A percentile compares a stretch with the other conserved stretches of the same genome.
These are phyloP conservation scores for Reutealis trisperma DNA, from an alignment of 345 rosid genomes.

Conservation along the genomic window DNA sequence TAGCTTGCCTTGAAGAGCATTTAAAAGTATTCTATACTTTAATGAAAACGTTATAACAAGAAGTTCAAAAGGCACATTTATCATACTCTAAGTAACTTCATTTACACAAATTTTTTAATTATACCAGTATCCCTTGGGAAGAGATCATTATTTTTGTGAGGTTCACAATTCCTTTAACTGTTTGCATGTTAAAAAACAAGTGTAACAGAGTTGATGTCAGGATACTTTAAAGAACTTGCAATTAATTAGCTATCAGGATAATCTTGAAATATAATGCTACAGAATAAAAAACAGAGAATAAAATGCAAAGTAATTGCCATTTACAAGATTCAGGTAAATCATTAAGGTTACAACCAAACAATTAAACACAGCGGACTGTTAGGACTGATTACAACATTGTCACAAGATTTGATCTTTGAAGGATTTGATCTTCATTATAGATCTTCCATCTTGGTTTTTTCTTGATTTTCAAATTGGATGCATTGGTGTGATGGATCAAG, in stretches of 20 bases:
- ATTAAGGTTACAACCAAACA: not conserved
- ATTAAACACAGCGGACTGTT: not conserved
- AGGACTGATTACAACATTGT: too few species aligned
- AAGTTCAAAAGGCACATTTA: not conserved
- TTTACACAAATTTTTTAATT: not conserved
- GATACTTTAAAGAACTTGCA: not conserved
- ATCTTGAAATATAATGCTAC: not conserved
- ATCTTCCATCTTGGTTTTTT: not conserved
- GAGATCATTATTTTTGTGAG: not conserved
- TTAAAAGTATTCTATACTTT: too few species aligned
- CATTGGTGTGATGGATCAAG: not conserved
- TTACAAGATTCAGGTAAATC: not conserved
- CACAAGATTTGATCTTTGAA: not conserved
- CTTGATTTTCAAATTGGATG: not conserved
- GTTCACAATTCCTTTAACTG: not conserved
- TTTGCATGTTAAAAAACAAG: not conserved
- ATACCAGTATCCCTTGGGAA: not conserved
- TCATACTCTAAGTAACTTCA: not conserved
- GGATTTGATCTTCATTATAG: not conserved
- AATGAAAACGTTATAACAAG: too few species aligned
- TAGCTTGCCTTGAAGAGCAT: not conserved
- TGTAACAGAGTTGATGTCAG: not conserved
- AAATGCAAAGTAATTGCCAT: not conserved
- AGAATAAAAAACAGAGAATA: not conserved
- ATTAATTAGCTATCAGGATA: not conserved